phyloP scores from a whole-genome alignment of 2,329 filamentous ascomycete species.

The Trichoderma semiorbis region DNA sequence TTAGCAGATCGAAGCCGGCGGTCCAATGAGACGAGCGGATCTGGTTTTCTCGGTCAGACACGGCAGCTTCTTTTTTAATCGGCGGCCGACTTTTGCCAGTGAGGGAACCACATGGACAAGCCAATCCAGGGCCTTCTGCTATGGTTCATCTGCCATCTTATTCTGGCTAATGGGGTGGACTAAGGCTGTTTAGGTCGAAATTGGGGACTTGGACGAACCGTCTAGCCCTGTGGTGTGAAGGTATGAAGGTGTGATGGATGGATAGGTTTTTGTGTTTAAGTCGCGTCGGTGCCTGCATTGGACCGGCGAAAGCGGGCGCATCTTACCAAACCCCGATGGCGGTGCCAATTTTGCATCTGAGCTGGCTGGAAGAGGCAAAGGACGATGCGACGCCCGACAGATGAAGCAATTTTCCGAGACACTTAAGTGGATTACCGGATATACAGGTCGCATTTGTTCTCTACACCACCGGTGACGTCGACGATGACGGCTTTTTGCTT shows the following conservation, averaged over 20 bases:
- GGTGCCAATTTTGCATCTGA: neutral
- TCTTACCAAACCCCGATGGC: neutral
- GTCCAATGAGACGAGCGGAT: constrained; percentile 17
- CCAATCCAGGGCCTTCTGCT: neutral
- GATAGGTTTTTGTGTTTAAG: neutral
- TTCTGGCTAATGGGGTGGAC: neutral
- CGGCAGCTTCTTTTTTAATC: neutral
- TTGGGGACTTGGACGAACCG: neutral
- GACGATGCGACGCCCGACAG: neutral
- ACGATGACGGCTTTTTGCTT: neutral
- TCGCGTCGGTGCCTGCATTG: constrained; percentile 18
- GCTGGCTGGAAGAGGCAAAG: neutral
- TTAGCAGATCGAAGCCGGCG: constrained; percentile 8
- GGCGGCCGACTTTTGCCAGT: neutral
- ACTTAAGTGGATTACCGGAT: neutral
- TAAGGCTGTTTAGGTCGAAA: neutral
- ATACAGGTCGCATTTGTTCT: neutral
- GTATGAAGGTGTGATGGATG: neutral
- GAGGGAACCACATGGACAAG: constrained; percentile 1
- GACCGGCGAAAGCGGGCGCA: neutral
- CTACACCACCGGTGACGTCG: neutral
- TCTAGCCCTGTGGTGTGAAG: neutral
- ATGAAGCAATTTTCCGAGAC: neutral
- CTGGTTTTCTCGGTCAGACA: constrained; percentile 7
- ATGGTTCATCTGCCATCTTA: neutral